Evolutionary conservation across 139 green algal species (phyloP), one percentile per base, ranked within the genome.

Genomic region (Limnomonas spitsbergensis): DNA sequence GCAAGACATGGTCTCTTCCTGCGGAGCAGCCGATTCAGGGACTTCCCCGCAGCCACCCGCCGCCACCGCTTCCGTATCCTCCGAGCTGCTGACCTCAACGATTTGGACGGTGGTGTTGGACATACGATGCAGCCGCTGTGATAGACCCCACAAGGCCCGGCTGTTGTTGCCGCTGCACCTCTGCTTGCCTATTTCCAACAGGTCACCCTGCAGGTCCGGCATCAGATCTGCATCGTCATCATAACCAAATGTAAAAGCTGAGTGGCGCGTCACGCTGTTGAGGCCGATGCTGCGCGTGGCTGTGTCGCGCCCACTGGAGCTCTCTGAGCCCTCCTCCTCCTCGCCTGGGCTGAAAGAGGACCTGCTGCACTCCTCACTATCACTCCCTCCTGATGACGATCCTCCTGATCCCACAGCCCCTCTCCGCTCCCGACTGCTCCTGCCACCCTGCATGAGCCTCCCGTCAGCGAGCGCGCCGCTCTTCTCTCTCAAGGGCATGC

Each of bases 191-290:
- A 32, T 4, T 32, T 32, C 29, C 7, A 35, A 36, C n/a, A 35
- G 7, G 56, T 32, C 56, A 7, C 29, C 56, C 56, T 70, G 7
- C 27, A 61, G 47, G 47, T 20, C 47, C 20, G n/a, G n/a, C n/a
- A n/a, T n/a, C n/a, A n/a, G n/a, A n/a, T 54, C 42, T 9, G 7
- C 42, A 6, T 54, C 42, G 7, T 54, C 42, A 54, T 70, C 56
- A 24, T 20, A 40, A 3, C 42, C 73, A 69, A 78, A 78, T 9
- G 73, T 78, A 53, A 78, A 78, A 2, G 73, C 73, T 36, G 73
- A 78, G 47, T 78, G 56, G 69, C 38, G 69, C 2, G 69, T 66
- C 1, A 38, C 38, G 69, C 61, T 71, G 3, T 2, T 4, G 31
- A 54, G 42, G 42, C 42, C 9, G 42, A 6, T 9, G 6, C 42